These are phyloP conservation scores for Phytophthora pinifolia DNA, from an alignment of 352 stramenopile genomes.

Conservation along the genomic window DNA sequence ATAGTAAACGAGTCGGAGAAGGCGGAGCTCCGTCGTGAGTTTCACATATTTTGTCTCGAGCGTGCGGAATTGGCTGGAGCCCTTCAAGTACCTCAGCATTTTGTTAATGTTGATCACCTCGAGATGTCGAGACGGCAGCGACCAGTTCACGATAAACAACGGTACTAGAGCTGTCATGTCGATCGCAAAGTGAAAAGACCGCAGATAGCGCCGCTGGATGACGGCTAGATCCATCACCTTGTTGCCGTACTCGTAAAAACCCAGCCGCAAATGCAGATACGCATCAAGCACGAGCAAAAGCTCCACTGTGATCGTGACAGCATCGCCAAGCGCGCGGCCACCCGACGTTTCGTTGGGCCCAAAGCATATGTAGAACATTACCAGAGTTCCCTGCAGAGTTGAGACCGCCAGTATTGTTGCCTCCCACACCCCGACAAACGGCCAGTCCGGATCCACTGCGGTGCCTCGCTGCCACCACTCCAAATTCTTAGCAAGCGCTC, in stretches of 20 bases:
- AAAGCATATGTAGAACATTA: conserved; percentile 58
- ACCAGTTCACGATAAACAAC: conserved; percentile 48
- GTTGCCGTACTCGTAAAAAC: conserved; percentile 67
- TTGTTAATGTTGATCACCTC: conserved; percentile 65
- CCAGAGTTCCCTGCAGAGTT: conserved; percentile 38
- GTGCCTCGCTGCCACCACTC: conserved; percentile 29
- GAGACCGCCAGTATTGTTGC: conserved; percentile 42
- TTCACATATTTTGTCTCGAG: conserved; percentile 58
- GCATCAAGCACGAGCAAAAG: conserved; percentile 50
- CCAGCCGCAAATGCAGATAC: conserved; percentile 48
- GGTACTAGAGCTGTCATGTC: conserved; percentile 47
- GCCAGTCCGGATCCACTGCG: conserved; percentile 53
- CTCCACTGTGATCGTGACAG: conserved; percentile 39
- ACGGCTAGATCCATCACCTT: conserved; percentile 52
- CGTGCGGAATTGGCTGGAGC: conserved; percentile 41
- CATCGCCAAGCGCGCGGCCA: conserved; percentile 30
- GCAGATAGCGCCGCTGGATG: conserved; percentile 49
- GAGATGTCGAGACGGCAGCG: conserved; percentile 9
- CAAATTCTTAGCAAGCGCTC: conserved; percentile 30
- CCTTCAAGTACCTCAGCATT: conserved; percentile 53
- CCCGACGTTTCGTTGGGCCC: conserved; percentile 18
- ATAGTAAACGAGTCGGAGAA: conserved; percentile 61
- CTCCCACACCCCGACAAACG: conserved; percentile 54
- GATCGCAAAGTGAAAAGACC: conserved; percentile 39
- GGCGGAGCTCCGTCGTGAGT: conserved; percentile 45